A percentile compares a stretch with the other conserved stretches of the same genome.
Conservation (phyloP, 805 yeast species). For the Ogataea philodendri region DNA sequence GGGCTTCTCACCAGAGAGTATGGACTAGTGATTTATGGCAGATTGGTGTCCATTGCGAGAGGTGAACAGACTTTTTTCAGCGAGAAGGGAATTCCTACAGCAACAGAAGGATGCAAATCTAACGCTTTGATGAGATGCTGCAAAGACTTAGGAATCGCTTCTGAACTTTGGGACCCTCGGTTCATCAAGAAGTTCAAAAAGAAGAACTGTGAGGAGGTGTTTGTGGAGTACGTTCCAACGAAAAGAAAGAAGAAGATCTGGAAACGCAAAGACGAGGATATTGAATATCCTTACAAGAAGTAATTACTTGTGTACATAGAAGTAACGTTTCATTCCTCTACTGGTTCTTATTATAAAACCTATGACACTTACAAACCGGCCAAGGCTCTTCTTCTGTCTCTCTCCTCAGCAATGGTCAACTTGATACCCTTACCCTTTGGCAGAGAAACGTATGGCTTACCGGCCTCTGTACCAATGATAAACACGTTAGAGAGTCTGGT, state of each 20-base stretch:
- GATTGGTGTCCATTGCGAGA: constrained; percentile 86
- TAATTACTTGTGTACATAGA: constrained; percentile 14
- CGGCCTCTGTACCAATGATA: constrained; percentile 86
- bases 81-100: constrained; percentile 86
- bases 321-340: constrained; percentile 13
- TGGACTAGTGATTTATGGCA: constrained; percentile 81
- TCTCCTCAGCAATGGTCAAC: constrained; percentile 93
- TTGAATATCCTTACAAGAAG: constrained; percentile 81
- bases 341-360: constrained; percentile 13
- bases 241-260: constrained; percentile 88
- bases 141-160: constrained; percentile 94
- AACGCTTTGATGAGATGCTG: constrained; percentile 98
- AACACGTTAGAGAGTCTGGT: constrained; percentile 93
- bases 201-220: constrained; percentile 71
- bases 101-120: constrained; percentile 95
- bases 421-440: constrained; percentile 99
- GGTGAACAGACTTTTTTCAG: constrained; percentile 94
- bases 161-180: constrained; percentile 96
- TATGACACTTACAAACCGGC: constrained; percentile 46
- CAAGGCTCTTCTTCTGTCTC: constrained; percentile 96
- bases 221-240: constrained; percentile 78
- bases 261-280: constrained; percentile 79
- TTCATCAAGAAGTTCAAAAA: constrained; percentile 72
- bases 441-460: constrained; percentile 89
- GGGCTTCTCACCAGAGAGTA: constrained; percentile 79